Conservation (phyloP, 1,139 yeast genomes). For the Candida mesenterica region DNA sequence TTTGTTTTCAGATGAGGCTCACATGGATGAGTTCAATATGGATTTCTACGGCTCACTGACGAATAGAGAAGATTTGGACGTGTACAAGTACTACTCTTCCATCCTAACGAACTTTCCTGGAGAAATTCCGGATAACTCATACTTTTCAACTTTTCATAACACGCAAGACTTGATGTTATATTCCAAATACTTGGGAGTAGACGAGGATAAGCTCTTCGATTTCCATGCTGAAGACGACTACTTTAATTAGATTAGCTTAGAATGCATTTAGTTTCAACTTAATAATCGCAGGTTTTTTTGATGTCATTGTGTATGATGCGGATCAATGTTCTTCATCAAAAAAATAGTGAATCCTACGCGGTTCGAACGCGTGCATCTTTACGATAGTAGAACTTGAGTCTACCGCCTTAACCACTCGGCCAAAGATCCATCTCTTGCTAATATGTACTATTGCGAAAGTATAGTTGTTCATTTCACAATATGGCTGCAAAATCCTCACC, state of each 20-base stretch:
- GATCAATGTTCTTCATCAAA: too few relatives aligned
- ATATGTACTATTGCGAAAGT: too few relatives aligned
- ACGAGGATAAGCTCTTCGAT: constrained; percentile 22
- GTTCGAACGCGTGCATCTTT: background rate
- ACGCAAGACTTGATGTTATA: constrained; percentile 23
- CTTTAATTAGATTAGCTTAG: constrained; percentile 18
- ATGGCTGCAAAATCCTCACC: too few relatives aligned
- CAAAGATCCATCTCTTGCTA: background rate
- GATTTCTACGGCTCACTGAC: constrained; percentile 7
- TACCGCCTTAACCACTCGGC: constrained; percentile 1
- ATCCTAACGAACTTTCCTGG: constrained; percentile 7
- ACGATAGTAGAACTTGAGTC: background rate
- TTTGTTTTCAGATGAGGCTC: constrained; percentile 2
- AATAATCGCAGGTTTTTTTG: too few relatives aligned
- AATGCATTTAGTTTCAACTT: too few relatives aligned
- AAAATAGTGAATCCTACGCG: background rate
- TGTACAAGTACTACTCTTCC: constrained; percentile 18
- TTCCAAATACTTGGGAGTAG: constrained; percentile 26
- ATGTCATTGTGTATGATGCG: too few relatives aligned
- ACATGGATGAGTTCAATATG: background rate
- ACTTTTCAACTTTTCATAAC: constrained; percentile 5
- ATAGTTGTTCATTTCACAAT: too few relatives aligned
- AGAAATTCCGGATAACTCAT: constrained; percentile 1
- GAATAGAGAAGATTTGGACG: constrained; percentile 16
- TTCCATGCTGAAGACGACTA: constrained; percentile 33